phyloP scores from a whole-genome alignment of 257 asterid genomes.

The Knoxia roxburghii region DNA sequence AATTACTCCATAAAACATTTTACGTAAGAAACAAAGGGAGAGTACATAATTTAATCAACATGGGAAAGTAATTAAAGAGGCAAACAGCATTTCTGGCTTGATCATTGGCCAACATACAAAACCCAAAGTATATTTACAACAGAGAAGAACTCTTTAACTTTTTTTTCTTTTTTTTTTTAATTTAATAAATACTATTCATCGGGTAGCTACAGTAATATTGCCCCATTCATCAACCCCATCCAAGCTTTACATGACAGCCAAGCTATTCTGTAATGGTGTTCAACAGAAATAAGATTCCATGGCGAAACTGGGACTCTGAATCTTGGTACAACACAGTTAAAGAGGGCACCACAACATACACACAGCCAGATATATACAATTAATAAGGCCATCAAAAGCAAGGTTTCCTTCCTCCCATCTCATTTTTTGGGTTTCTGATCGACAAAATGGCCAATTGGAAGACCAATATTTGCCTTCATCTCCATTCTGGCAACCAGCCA shows the following conservation, averaged over 20 bases:
- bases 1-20: too few relatives aligned
- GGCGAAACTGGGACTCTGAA: neutral
- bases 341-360: neutral
- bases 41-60: too few relatives aligned
- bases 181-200: neutral
- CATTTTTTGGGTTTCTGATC: neutral
- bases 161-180: too few relatives aligned
- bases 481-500: neutral
- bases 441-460: neutral
- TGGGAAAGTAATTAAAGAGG: too few relatives aligned
- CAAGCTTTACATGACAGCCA: neutral
- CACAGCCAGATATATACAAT: slow-evolving; percentile 6
- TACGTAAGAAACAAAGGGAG: too few relatives aligned
- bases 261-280: neutral
- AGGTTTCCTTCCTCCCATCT: neutral
- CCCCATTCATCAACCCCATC: neutral
- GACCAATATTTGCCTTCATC: neutral
- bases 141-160: too few relatives aligned
- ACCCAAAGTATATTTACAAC: neutral
- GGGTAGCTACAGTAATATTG: neutral
- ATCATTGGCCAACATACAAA: neutral
- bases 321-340: neutral
- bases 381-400: neutral
- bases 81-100: neutral
- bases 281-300: neutral